These are phyloP conservation scores for Rhodotorula sp. DNA, from an alignment of 1,284 basidiomycete species.

Conservation along the genomic window DNA sequence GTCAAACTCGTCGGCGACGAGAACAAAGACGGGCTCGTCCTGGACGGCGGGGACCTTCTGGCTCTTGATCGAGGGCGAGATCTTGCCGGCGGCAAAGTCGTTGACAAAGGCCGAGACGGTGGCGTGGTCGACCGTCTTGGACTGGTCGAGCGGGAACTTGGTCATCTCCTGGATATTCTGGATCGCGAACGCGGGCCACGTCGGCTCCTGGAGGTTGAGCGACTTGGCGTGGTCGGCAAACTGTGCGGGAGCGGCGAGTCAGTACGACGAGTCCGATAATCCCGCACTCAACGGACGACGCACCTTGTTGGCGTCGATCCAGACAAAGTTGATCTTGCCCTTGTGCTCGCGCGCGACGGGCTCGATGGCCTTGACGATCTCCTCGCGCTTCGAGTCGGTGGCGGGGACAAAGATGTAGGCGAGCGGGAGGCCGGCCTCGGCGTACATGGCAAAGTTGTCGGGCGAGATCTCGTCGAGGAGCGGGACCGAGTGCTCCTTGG, in stretches of 20 bases:
- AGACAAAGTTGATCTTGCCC: slow-evolving; percentile 93
- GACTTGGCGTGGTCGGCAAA: slow-evolving; percentile 95
- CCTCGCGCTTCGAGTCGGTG: slow-evolving; percentile 62
- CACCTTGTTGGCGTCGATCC: slow-evolving; percentile 87
- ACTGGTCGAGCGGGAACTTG: slow-evolving; percentile 85
- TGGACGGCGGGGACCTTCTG: slow-evolving; percentile 79
- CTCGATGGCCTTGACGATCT: slow-evolving; percentile 69
- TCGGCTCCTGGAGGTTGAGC: slow-evolving; percentile 77
- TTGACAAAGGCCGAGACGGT: slow-evolving; percentile 65
- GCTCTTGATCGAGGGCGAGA: slow-evolving; percentile 86
- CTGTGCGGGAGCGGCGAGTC: slow-evolving; percentile 31
- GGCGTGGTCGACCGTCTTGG: slow-evolving; percentile 60
- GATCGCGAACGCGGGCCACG: slow-evolving; percentile 92
- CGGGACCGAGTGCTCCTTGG: slow-evolving; percentile 81
- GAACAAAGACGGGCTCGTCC: slow-evolving; percentile 75
- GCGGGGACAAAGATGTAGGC: slow-evolving; percentile 95
- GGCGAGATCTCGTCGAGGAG: slow-evolving; percentile 89
- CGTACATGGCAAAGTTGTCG: slow-evolving; percentile 90
- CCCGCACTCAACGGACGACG: slow-evolving; percentile 5
- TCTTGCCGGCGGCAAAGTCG: slow-evolving; percentile 68
- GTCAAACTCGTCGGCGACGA: slow-evolving; percentile 91
- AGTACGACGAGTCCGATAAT: not conserved
- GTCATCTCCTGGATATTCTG: slow-evolving; percentile 79
- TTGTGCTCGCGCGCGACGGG: slow-evolving; percentile 79
- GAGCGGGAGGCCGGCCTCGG: slow-evolving; percentile 77